Conservation (phyloP, 495 filamentous ascomycete species). For the Talaromyces ruber region DNA sequence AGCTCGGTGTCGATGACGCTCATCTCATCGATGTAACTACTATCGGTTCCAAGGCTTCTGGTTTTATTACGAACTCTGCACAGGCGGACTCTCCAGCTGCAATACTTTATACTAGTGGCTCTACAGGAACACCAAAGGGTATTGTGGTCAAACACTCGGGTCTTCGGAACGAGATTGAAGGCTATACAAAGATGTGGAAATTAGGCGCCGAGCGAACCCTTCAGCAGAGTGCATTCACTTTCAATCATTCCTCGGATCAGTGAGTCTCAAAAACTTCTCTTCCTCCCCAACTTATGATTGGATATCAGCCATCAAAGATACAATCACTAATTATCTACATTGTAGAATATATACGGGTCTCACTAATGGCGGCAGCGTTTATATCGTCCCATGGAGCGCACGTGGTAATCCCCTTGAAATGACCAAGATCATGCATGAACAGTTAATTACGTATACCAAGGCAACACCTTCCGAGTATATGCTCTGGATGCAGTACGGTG, state of each 20-base stretch:
- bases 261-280: no score
- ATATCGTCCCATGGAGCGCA: conserved; percentile 13
- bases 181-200: conserved; percentile 8
- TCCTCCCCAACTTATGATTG: no score
- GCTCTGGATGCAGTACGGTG: conserved; percentile 21
- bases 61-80: neutral
- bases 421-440: conserved; percentile 20
- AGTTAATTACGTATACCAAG: conserved; percentile 26
- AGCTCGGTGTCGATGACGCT: conserved; percentile 1
- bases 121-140: conserved; percentile 29
- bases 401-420: conserved; percentile 25
- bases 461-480: conserved; percentile 36
- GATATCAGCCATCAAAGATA: no score
- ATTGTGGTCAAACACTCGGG: conserved; percentile 23
- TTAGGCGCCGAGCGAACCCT: conserved; percentile 22
- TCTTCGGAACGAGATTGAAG: conserved; percentile 22
- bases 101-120: conserved; percentile 37
- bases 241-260: conserved; percentile 29
- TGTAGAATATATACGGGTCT: conserved; percentile 12
- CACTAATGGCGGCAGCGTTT: conserved; percentile 22
- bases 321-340: no score
- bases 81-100: conserved; percentile 15
- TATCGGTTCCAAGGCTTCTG: neutral
- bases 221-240: conserved; percentile 34
- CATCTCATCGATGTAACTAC: conserved; percentile 9